Percentiles rank a stretch among this genome's conserved stretches.
Evolutionary conservation across 257 asterid genomes (phyloP).

Genomic region (Capsicum baccatum): DNA sequence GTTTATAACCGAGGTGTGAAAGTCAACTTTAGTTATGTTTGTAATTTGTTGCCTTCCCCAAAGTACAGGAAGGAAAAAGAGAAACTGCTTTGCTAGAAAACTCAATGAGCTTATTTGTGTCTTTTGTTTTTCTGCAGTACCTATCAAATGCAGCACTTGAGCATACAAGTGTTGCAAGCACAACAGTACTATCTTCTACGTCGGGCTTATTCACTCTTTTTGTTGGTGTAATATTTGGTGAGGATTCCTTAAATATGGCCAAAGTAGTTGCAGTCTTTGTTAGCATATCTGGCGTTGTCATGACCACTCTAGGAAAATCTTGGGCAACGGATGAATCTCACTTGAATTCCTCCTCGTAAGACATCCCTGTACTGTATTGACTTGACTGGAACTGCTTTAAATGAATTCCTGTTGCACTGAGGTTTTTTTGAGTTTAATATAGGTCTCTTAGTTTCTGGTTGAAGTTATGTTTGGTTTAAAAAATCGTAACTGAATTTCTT

Average conservation of each 20-base stretch:
- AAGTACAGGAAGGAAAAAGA: not conserved
- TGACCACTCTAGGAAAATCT: conserved; percentile 95
- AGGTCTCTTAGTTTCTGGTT: conserved; percentile 9
- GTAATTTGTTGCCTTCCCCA: conserved; percentile 25
- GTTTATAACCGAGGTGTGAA: conserved; percentile 87
- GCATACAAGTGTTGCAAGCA: conserved; percentile 98
- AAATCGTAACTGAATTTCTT: not conserved
- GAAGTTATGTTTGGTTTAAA: not conserved
- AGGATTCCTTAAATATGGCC: conserved; percentile 78
- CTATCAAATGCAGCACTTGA: conserved; percentile 97
- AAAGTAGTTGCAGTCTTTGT: conserved; percentile 90
- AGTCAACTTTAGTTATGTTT: conserved; percentile 6
- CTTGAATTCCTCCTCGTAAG: conserved; percentile 69
- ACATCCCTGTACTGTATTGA: conserved; percentile 31
- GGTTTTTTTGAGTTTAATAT: not conserved
- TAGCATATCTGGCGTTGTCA: conserved; percentile 89
- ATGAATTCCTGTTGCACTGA: not conserved
- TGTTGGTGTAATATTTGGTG: conserved; percentile 87
- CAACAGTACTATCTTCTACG: conserved; percentile 95
- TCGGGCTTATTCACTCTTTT: conserved; percentile 97
- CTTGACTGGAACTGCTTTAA: conserved; percentile 2
- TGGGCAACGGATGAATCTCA: conserved; percentile 93
- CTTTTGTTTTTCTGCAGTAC: conserved; percentile 60
- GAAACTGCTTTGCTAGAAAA: not conserved
- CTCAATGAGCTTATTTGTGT: conserved; percentile 18